phyloP scores from a whole-genome alignment of 345 rosid genomes.

The Populus ilicifolia region DNA sequence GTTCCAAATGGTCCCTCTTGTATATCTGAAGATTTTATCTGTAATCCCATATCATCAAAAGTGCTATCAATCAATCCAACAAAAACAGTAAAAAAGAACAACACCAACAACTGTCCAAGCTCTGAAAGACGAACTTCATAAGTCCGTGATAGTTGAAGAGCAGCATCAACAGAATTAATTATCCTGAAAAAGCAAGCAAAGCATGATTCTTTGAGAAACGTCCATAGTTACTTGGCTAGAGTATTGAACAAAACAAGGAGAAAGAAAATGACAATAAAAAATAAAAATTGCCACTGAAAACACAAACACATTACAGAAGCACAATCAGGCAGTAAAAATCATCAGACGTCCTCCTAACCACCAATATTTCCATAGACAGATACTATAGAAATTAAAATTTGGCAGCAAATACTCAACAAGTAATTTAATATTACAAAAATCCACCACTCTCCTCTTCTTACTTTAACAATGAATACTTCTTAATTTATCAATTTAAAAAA shows the following conservation, averaged over 20 bases:
- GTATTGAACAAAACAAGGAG: not conserved
- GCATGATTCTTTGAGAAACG: not conserved
- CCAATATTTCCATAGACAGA: no score
- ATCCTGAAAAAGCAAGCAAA: conserved; percentile 40
- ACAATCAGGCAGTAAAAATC: not conserved
- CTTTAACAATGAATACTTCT: no score
- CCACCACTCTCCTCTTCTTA: no score
- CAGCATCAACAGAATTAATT: conserved; percentile 40
- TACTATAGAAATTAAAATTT: no score
- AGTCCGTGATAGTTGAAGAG: conserved; percentile 43
- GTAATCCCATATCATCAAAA: conserved; percentile 46
- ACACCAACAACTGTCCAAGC: conserved; percentile 43
- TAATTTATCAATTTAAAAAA: no score
- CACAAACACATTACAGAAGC: not conserved
- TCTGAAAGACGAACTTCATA: conserved; percentile 34
- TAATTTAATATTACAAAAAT: no score
- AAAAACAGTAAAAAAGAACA: conserved; percentile 41
- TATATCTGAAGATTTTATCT: conserved; percentile 14
- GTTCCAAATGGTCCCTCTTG: conserved; percentile 20
- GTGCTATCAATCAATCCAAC: conserved; percentile 39
- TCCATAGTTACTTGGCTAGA: not conserved
- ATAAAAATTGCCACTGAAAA: not conserved
- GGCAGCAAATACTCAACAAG: no score
- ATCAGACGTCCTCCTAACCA: no score
- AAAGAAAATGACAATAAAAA: no score